A percentile compares a stretch with the other conserved stretches of the same genome.
Conservation (phyloP, 345 rosid genomes). For the Citrus unshiu region DNA sequence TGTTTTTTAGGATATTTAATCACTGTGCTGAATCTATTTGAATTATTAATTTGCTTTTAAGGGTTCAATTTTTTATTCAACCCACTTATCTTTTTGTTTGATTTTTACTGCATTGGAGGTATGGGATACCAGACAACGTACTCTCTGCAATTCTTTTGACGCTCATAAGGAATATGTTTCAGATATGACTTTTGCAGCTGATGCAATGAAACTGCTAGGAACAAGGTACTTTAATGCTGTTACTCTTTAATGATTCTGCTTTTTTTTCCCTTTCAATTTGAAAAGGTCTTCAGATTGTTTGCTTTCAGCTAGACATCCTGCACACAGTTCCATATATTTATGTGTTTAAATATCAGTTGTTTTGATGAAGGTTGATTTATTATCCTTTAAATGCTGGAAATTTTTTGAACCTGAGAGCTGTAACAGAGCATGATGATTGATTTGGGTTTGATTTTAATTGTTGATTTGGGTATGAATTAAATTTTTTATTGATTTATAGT, state of each 20-base stretch:
- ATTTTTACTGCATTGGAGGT: conserved; percentile 40
- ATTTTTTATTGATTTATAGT: no score
- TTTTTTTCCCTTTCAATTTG: background rate
- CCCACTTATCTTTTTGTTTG: background rate
- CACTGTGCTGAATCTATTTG: background rate
- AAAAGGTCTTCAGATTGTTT: background rate
- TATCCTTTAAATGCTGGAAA: background rate
- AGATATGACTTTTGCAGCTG: conserved; percentile 72
- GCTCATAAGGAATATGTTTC: conserved; percentile 86
- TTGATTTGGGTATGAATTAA: no score
- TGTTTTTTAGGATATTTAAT: background rate
- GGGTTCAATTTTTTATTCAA: background rate
- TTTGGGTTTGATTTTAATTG: no score
- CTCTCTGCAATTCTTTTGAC: conserved; percentile 67
- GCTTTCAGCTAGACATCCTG: background rate
- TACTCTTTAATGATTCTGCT: background rate
- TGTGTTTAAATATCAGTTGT: conserved; percentile 39
- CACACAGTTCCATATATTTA: background rate
- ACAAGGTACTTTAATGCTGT: conserved; percentile 55
- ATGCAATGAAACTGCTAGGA: conserved; percentile 70
- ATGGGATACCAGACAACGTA: conserved; percentile 92
- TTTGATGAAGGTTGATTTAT: conserved; percentile 66
- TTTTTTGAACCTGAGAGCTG: background rate
- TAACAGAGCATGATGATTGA: background rate
- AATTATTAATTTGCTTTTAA: background rate